A percentile compares a stretch with the other conserved stretches of the same genome.
Conservation (phyloP, 805 yeast genomes). For the Sugiyamaella valdiviana region DNA sequence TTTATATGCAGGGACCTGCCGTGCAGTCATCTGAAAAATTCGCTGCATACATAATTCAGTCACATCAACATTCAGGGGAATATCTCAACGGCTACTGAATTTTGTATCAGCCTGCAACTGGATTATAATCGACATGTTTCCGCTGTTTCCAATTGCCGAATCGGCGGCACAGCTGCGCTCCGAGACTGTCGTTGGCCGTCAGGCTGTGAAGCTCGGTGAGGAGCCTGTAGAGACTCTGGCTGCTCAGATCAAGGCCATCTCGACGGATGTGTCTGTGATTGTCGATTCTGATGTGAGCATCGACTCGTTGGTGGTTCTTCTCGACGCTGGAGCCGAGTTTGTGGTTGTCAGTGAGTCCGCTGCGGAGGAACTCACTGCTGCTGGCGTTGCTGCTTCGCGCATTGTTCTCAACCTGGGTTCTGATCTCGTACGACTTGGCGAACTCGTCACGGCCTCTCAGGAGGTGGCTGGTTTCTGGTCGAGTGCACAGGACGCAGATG, state of each 20-base stretch:
- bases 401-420: constrained; percentile 31
- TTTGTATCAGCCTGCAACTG: too few relatives aligned
- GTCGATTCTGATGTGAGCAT: constrained; percentile 12
- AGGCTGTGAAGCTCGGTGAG: neutral
- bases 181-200: neutral
- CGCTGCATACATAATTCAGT: neutral
- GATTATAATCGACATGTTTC: too few relatives aligned
- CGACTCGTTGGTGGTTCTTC: constrained; percentile 44
- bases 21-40: neutral
- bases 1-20: neutral
- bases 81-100: too few relatives aligned
- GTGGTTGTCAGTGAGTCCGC: constrained; percentile 36
- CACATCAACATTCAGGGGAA: neutral
- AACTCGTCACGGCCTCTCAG: constrained; percentile 15
- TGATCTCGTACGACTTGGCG: constrained; percentile 8
- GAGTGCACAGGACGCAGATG: constrained; percentile 6
- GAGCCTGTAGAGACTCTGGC: neutral
- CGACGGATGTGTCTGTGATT: neutral
- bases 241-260: neutral
- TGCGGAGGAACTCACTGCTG: constrained; percentile 32
- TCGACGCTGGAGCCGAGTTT: constrained; percentile 55
- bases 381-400: constrained; percentile 50
- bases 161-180: neutral
- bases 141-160: neutral
- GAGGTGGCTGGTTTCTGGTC: neutral